Conservation (phyloP, 805 yeast species). For the Saccharomycopsis malanga region DNA sequence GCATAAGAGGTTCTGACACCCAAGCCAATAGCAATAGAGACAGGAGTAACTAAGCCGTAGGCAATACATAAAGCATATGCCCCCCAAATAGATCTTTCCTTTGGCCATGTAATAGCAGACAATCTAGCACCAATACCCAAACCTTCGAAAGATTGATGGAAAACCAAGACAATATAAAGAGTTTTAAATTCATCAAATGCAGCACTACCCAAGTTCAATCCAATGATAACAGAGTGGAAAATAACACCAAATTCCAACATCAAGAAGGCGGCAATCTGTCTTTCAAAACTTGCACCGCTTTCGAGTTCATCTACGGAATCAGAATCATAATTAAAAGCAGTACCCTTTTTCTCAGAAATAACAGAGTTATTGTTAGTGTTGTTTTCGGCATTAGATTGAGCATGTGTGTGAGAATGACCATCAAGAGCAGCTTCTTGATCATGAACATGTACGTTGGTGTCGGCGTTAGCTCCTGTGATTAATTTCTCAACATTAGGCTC, state of each 20-base stretch:
- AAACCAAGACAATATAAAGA: slow-evolving; percentile 56
- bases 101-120: slow-evolving; percentile 52
- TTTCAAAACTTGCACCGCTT: not conserved
- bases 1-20: slow-evolving; percentile 61
- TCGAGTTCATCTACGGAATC: not conserved
- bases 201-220: slow-evolving; percentile 51
- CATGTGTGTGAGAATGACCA: not conserved
- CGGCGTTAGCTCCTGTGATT: slow-evolving; percentile 13
- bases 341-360: not conserved
- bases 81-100: slow-evolving; percentile 31
- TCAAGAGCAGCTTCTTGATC: not conserved
- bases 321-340: not conserved
- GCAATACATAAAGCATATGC: slow-evolving; percentile 47
- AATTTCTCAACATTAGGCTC: slow-evolving; percentile 22
- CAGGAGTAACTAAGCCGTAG: slow-evolving; percentile 58
- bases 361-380: not conserved
- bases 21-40: slow-evolving; percentile 67
- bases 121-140: slow-evolving; percentile 70
- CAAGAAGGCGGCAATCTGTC: slow-evolving; percentile 39
- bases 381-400: not conserved
- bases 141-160: slow-evolving; percentile 78
- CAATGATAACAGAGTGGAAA: slow-evolving; percentile 71
- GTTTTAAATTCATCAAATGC: slow-evolving; percentile 58
- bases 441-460: not conserved
- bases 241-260: slow-evolving; percentile 66